phyloP scores from a whole-genome alignment of 179 eudicot genomes.

The Patellifolia procumbens region DNA sequence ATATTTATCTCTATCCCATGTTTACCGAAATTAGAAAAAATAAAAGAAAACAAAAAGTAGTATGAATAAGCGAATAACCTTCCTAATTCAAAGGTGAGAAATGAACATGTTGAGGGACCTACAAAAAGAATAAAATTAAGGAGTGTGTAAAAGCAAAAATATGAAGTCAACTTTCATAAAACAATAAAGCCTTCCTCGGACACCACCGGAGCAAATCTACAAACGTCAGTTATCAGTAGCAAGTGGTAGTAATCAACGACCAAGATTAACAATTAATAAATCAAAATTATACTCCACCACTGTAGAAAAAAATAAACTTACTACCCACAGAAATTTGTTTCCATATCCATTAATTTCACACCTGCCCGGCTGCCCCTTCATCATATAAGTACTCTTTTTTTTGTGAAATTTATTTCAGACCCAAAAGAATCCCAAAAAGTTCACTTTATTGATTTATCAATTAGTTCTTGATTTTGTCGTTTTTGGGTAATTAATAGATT shows the following conservation, averaged over 20 bases:
- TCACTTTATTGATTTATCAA: not conserved
- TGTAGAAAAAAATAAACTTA: not conserved
- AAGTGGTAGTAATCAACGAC: not conserved
- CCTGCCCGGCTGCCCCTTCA: too few species aligned
- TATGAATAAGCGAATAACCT: too few species aligned
- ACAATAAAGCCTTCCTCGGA: constrained; percentile 27
- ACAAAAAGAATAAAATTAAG: too few species aligned
- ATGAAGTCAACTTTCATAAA: too few species aligned
- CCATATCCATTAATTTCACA: not conserved
- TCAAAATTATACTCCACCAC: not conserved
- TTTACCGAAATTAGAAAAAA: too few species aligned
- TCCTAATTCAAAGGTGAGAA: too few species aligned
- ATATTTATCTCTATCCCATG: too few species aligned
- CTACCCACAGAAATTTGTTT: not conserved
- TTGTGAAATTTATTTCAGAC: not conserved
- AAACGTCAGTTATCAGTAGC: not conserved
- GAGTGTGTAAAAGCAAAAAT: too few species aligned
- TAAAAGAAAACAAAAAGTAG: too few species aligned
- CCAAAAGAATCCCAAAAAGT: not conserved
- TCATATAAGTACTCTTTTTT: too few species aligned
- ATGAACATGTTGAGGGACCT: too few species aligned
- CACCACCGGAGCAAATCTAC: constrained; percentile 17
- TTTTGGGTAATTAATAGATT: not conserved
- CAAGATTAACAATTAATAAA: not conserved
- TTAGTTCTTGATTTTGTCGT: not conserved